Evolutionary conservation across 208 protist genomes (phyloP), one percentile per base, ranked within the genome.

Genomic region (Lotmaria passim): DNA sequence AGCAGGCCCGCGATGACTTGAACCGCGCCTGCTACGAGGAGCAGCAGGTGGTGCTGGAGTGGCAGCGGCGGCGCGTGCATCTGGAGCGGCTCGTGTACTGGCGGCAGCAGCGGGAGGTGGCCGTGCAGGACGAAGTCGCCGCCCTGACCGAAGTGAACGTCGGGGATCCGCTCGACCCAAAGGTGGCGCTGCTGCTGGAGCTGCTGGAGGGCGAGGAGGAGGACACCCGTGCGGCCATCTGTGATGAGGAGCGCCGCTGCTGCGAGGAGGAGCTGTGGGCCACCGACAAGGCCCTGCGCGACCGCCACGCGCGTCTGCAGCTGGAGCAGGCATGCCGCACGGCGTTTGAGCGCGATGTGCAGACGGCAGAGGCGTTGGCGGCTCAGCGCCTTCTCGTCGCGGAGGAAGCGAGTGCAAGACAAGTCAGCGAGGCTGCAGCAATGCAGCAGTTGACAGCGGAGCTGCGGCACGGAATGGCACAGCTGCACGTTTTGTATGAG

Each of bases 61-160:
- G 85, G 85, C 67, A 86, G 73, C 80, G 83, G 31, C 89, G 83
- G 48, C 77, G 81, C 24, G 83, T 93, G 79, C 91, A 96, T 58
- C 71, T 96, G 10, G 78, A 94, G 65, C 81, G 91, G 3, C 78
- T 96, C 15, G 28, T 88, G 3, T 92, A 91, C 75, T 96, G 91
- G 91, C 71, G 86, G 26, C 59, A 72, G 0, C 75, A 90, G 64
- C 79, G 83, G 14, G 51, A 81, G 48, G 30, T 47, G 23, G 57
- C 67, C 26, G 66, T 87, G 56, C 41, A 66, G 26, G 51, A 75
- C 34, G 77, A 83, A 53, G 39, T 87, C 7, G 50, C 61, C 33
- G 68, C 47, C 41, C 68, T 82, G 24, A 82, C 71, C 10, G 61
- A 55, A 19, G 53, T 78, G 24, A 52, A 57, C 28, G 53, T 52